Conservation (phyloP, 177 flowering plant species). For the Tripterygium wilfordii region DNA sequence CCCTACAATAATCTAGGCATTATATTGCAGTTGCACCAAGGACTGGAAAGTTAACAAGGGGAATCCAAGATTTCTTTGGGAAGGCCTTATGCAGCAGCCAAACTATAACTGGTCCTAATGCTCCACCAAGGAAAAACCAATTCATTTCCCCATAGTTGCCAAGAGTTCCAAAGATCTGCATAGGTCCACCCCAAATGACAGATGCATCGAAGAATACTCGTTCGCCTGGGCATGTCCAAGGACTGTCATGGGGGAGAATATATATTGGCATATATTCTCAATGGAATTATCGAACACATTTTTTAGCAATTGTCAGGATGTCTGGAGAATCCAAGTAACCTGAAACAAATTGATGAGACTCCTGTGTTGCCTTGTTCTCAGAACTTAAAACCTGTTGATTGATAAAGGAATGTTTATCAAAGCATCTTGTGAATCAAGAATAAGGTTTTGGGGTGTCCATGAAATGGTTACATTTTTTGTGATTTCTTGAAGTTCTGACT, state of each 20-base stretch:
- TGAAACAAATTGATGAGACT: too few species aligned
- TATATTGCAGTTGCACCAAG: slow-evolving; percentile 73
- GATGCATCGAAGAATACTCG: slow-evolving; percentile 90
- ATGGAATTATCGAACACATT: slow-evolving; percentile 60
- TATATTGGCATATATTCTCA: slow-evolving; percentile 58
- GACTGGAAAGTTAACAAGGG: slow-evolving; percentile 73
- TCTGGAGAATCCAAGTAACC: too few species aligned
- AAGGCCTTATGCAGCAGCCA: slow-evolving; percentile 69
- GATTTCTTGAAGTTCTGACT: too few species aligned
- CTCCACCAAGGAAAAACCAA: slow-evolving; percentile 87
- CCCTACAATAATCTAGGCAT: slow-evolving; percentile 69
- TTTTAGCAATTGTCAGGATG: too few species aligned
- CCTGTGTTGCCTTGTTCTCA: too few species aligned
- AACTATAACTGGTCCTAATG: slow-evolving; percentile 60
- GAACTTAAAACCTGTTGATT: too few species aligned
- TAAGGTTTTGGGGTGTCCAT: too few species aligned
- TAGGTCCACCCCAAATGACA: slow-evolving; percentile 92
- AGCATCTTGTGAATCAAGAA: too few species aligned
- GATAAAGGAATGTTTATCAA: too few species aligned
- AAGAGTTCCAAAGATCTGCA: slow-evolving; percentile 58
- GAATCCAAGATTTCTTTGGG: slow-evolving; percentile 73
- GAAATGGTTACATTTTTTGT: too few species aligned
- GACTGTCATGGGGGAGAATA: slow-evolving; percentile 61
- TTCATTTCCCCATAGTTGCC: slow-evolving; percentile 68
- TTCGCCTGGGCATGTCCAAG: slow-evolving; percentile 87